Base-by-base conservation (phyloP, 1,284 basidiomycete genomes). In the Rhodotorula glutinis region DNA sequence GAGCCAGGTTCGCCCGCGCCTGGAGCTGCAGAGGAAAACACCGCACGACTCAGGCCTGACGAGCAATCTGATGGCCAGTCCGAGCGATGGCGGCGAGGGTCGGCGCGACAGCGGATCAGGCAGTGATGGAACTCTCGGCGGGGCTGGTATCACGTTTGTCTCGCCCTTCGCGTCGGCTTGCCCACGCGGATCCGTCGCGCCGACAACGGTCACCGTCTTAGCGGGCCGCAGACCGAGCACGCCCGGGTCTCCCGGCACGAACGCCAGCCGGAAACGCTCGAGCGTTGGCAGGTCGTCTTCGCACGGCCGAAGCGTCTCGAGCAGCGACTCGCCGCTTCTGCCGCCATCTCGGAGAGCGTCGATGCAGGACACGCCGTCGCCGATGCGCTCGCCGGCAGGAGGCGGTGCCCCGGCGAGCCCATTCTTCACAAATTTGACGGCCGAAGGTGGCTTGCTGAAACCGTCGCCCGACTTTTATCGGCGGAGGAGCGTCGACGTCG, bases 401-500 rank as follows among this genome's bases (percentile, higher is more conserved):
- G 44, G 33, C 11, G 53, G 69, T 2, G 56, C 63, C 21, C 49
- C 53, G n/a, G 51, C 53, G 17, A 41, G 49, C 7, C 60, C 71
- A 3, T 71, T 67, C 69, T 69, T 71, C 47, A 30, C 69, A 29
- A 60, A 43, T 19, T 30, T 64, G 25, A 49, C 57, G 53, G 55
- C 47, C 33, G 21, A 21, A 11, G 54, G 43, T 2, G 54, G 60
- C 27, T 38, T 70, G 23, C 52, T 70, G 25, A 43, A 57, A 38
- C 56, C 51, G 30, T 44, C 60, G 23, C 66, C 69, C 43, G 72
- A 72, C 43, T 70, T 69, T 43, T 59, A 65, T 1, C 55, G 72
- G 29, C 57, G 72, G 33, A 53, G 72, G 13, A 67, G 63, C n/a
- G 72, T 73, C 25, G 72, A 73, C 53, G 72, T 73, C n/a, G 72